A percentile compares a stretch with the other conserved stretches of the same genome.
phyloP scores from a whole-genome alignment of 805 yeast species.

The Pichia phayaonensis region DNA sequence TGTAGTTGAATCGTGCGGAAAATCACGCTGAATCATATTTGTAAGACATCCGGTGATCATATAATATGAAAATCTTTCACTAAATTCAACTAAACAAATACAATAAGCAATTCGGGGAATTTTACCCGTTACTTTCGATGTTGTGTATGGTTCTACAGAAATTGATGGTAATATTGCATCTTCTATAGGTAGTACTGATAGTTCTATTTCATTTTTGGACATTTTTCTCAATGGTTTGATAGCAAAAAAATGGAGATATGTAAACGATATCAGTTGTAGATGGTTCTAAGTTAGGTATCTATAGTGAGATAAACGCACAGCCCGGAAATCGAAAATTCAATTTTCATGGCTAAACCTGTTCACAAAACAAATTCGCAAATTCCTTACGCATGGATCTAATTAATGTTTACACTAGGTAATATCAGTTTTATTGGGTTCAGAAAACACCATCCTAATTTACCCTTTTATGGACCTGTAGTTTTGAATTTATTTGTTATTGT shows the following conservation, averaged over 20 bases:
- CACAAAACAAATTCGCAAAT: too few species aligned
- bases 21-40: constrained; percentile 43
- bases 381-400: too few species aligned
- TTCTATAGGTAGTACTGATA: neutral
- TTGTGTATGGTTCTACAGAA: neutral
- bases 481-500: too few species aligned
- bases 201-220: constrained; percentile 2
- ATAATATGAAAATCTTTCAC: constrained; percentile 49
- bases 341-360: too few species aligned
- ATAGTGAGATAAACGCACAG: neutral
- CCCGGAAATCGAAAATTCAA: neutral
- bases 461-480: too few species aligned
- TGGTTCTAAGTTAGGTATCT: too few species aligned
- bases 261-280: too few species aligned
- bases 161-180: neutral
- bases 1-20: constrained; percentile 37
- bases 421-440: too few species aligned
- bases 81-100: constrained; percentile 36
- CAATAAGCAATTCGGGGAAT: constrained; percentile 21
- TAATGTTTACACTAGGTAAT: too few species aligned
- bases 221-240: neutral
- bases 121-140: constrained; percentile 15
- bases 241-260: too few species aligned
- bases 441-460: too few species aligned
- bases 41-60: constrained; percentile 40